Conservation (phyloP, 768 basidiomycete genomes). For the Suillus bovinus region DNA sequence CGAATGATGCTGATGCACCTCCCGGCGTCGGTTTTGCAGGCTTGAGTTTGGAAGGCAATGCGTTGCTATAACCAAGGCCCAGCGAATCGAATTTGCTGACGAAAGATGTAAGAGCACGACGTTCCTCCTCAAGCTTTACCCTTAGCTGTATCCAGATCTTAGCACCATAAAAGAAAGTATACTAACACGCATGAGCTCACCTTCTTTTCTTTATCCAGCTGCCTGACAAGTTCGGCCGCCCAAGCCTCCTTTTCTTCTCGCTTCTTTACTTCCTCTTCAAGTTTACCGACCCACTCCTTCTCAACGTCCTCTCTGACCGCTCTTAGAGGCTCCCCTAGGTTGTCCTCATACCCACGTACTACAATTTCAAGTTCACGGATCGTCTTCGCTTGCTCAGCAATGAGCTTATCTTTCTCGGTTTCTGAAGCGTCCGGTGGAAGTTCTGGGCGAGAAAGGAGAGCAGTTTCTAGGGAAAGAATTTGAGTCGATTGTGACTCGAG, state of each 20-base stretch:
- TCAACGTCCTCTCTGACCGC: slow-evolving; percentile 73
- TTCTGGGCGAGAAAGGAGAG: slow-evolving; percentile 69
- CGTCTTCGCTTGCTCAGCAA: slow-evolving; percentile 70
- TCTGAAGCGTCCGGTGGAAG: slow-evolving; percentile 66
- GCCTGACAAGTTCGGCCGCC: slow-evolving; percentile 72
- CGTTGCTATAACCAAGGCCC: slow-evolving; percentile 45
- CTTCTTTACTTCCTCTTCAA: slow-evolving; percentile 57
- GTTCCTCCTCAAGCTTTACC: slow-evolving; percentile 71
- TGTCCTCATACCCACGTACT: slow-evolving; percentile 71
- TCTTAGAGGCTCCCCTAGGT: slow-evolving; percentile 65
- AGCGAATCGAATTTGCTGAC: slow-evolving; percentile 81
- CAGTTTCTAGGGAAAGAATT: slow-evolving; percentile 80
- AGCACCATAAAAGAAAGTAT: background rate
- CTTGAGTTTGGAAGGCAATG: slow-evolving; percentile 43
- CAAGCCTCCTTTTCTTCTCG: slow-evolving; percentile 73
- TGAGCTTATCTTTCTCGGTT: slow-evolving; percentile 71
- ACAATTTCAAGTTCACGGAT: slow-evolving; percentile 79
- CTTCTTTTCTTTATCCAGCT: slow-evolving; percentile 80
- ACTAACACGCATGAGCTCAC: slow-evolving; percentile 30
- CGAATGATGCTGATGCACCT: slow-evolving; percentile 49
- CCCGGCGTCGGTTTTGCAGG: slow-evolving; percentile 53
- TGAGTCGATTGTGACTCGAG: slow-evolving; percentile 81
- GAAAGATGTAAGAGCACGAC: slow-evolving; percentile 75
- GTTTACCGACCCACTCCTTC: slow-evolving; percentile 62
- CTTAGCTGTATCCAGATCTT: slow-evolving; percentile 41